Percentiles rank a stretch among this genome's conserved stretches.
Conservation (phyloP, 139 green algal species). For the Pedinophyceae sp. region DNA sequence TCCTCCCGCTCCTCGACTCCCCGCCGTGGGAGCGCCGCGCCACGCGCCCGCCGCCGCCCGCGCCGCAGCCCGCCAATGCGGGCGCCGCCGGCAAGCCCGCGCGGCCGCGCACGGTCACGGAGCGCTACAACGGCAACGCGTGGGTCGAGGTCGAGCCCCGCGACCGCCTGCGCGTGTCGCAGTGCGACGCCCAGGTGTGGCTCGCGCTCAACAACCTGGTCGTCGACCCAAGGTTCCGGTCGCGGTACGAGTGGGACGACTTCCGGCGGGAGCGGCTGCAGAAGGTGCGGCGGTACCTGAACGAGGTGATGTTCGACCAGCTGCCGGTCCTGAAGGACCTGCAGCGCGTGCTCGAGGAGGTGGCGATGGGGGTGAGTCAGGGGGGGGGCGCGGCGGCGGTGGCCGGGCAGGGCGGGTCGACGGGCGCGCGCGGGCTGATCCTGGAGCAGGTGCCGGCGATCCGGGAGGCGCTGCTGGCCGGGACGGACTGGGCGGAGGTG, state of each 20-base stretch:
- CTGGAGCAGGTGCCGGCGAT: conserved; percentile 52
- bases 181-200: conserved; percentile 67
- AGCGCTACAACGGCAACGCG: conserved; percentile 20
- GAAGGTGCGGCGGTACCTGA: conserved; percentile 45
- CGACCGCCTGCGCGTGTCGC: conserved; percentile 47
- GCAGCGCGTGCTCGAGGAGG: conserved; percentile 51
- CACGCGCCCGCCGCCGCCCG: too few relatives aligned
- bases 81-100: too few relatives aligned
- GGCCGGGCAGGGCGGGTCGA: background rate
- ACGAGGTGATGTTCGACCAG: conserved; percentile 72
- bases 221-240: conserved; percentile 42
- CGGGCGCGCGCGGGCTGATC: conserved; percentile 23
- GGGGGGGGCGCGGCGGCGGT: conserved; percentile 6
- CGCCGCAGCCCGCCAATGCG: too few relatives aligned
- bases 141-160: conserved; percentile 37
- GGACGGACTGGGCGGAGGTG: conserved; percentile 35
- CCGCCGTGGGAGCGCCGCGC: conserved; percentile 45
- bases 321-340: conserved; percentile 52
- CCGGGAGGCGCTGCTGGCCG: conserved; percentile 22
- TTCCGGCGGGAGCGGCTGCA: conserved; percentile 42
- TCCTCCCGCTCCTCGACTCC: conserved; percentile 60
- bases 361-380: conserved; percentile 33
- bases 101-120: too few relatives aligned
- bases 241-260: conserved; percentile 51
- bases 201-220: conserved; percentile 68